Conservation (phyloP, 2,329 filamentous ascomycete species). For the Ilyonectria robusta region DNA sequence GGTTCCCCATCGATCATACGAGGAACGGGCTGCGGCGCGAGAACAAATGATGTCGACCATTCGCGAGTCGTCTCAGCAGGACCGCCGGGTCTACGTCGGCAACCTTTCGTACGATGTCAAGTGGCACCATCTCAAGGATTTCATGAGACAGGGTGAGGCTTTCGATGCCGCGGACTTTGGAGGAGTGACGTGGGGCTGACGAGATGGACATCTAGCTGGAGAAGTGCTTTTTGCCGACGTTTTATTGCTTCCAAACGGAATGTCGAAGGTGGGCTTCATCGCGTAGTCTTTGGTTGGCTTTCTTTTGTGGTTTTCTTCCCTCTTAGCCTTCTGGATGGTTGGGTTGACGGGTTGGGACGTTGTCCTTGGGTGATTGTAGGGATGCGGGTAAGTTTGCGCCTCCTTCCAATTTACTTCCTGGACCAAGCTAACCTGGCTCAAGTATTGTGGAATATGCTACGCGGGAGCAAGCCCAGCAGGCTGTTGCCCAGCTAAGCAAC, state of each 20-base stretch:
- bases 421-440: constrained; percentile 49
- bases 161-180: constrained; percentile 44
- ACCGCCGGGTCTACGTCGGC: constrained; percentile 99
- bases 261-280: constrained; percentile 99
- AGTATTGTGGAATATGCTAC: constrained; percentile 99
- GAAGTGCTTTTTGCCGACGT: constrained; percentile 99
- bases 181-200: constrained; percentile 56
- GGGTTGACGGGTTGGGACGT: constrained; percentile 98
- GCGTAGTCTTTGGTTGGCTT: constrained; percentile 89
- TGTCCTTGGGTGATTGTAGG: constrained; percentile 94
- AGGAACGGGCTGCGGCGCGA: constrained; percentile 86
- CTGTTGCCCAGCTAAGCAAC: constrained; percentile 98
- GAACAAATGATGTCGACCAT: constrained; percentile 97
- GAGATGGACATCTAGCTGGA: constrained; percentile 77
- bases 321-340: constrained; percentile 86
- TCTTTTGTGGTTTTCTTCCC: constrained; percentile 79
- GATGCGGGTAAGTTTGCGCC: constrained; percentile 90
- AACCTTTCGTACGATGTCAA: constrained; percentile 99
- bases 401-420: not conserved
- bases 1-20: constrained; percentile 79
- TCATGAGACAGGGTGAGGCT: constrained; percentile 97
- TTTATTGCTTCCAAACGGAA: constrained; percentile 99
- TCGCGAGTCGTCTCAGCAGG: constrained; percentile 95
- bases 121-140: constrained; percentile 99
- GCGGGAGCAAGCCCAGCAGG: constrained; percentile 97